A percentile compares a stretch with the other conserved stretches of the same genome.
Conservation (phyloP, 1,139 yeast genomes). For the Petasospora fabianii region DNA sequence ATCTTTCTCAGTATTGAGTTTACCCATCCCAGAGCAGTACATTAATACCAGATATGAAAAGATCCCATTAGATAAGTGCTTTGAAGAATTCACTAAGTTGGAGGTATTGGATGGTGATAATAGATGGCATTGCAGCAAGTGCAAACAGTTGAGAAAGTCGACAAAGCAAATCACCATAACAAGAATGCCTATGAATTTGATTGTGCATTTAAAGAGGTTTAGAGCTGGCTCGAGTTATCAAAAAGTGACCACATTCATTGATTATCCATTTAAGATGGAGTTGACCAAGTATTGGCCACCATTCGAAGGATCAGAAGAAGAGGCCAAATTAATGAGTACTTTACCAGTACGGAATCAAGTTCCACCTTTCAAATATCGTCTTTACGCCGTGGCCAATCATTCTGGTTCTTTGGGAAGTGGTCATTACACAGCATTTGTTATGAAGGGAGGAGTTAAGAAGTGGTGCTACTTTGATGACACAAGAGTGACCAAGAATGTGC, state of each 20-base stretch:
- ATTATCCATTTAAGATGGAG: constrained; percentile 49
- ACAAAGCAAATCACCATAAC: constrained; percentile 68
- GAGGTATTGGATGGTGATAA: constrained; percentile 78
- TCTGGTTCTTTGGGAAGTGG: constrained; percentile 81
- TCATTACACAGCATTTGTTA: constrained; percentile 84
- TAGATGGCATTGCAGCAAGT: constrained; percentile 86
- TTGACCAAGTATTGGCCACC: constrained; percentile 80
- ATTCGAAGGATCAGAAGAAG: constrained; percentile 46
- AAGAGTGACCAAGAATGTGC: constrained; percentile 46
- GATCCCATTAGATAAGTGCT: constrained; percentile 50
- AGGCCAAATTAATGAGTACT: constrained; percentile 43
- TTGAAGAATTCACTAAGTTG: constrained; percentile 61
- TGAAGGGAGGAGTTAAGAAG: constrained; percentile 52
- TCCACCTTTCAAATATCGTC: constrained; percentile 73
- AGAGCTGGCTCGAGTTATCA: constrained; percentile 30
- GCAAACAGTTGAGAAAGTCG: constrained; percentile 64
- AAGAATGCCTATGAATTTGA: constrained; percentile 66
- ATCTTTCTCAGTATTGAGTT: constrained; percentile 69
- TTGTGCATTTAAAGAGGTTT: constrained; percentile 80
- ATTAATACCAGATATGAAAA: constrained; percentile 21
- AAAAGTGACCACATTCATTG: constrained; percentile 34
- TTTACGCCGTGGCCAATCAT: constrained; percentile 89
- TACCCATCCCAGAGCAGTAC: constrained; percentile 58
- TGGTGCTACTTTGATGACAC: constrained; percentile 85
- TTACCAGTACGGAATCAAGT: constrained; percentile 56